Evolutionary conservation across 768 basidiomycete genomes (phyloP), one percentile per base, ranked within the genome.

Genomic region (Lentinula boryana): DNA sequence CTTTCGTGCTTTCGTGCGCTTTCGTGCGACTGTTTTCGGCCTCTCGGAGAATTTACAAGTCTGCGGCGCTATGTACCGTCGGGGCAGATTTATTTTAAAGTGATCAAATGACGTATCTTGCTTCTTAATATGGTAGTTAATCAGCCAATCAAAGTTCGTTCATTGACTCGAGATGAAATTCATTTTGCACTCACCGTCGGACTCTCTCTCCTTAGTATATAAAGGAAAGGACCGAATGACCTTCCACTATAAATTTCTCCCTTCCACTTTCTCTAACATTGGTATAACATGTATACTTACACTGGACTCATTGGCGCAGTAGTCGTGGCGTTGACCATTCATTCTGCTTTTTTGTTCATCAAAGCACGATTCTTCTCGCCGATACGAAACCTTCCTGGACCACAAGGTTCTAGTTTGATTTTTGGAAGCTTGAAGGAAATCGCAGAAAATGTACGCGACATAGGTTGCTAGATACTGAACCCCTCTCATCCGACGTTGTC

Each of bases 371-470:
- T 52, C n/a, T 33, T 52, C 15, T 52, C 50, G 16, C 50, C 27
- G 12, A 13, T 78, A 2, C 70, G 70, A 31, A 36, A 68, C 48
- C 67, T 80, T 13, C 76, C 69, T 0, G 78, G 78, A 10, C 79
- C 79, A 0, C 70, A 67, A 32, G 68, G 62, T 43, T 53, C 68
- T 8, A 71, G 66, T 60, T 68, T 65, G 60, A 33, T 81, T 12
- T 73, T 62, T 31, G 78, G 80, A 5, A 70, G 77, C 63, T 21
- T 76, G 9, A 57, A 51, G 15, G 68, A 72, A 0, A 64, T 78
- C 2, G 27, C 54, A 38, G 58, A 69, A 1, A 67, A 65, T 1
- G 75, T 72, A 38, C 35, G 64, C 18, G 2, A 38, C 27, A 4
- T 3, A 35, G 5, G 27, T 53, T 21, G 33, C 41, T 53, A 10